Evolutionary conservation across 1,284 basidiomycete species (phyloP).

Genomic region (Fereydounia khargensis): DNA sequence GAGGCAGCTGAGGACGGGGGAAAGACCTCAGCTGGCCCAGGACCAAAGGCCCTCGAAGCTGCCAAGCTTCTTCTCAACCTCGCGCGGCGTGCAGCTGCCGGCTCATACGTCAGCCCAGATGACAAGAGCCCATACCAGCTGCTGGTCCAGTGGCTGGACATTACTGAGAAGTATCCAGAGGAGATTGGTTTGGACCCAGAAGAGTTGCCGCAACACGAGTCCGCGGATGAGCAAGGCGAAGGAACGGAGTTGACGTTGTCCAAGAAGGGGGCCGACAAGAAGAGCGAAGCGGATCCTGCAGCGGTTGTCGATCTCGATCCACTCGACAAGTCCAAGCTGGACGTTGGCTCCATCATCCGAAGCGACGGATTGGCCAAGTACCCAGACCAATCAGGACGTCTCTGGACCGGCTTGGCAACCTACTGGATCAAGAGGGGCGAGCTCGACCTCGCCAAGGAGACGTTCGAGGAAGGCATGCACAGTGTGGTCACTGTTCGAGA

Average conservation of each 20-base stretch:
- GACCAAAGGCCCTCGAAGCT: slow-evolving; percentile 75
- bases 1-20: slow-evolving; percentile 9
- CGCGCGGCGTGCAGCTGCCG: slow-evolving; percentile 76
- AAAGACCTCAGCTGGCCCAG: background rate
- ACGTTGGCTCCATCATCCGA: slow-evolving; percentile 80
- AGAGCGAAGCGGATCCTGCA: background rate
- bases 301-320: slow-evolving; percentile 78
- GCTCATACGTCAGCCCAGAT: slow-evolving; percentile 82
- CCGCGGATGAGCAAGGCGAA: background rate
- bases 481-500: slow-evolving; percentile 89
- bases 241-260: background rate
- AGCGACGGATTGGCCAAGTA: slow-evolving; percentile 83
- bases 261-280: background rate
- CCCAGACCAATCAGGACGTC: slow-evolving; percentile 90
- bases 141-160: slow-evolving; percentile 85
- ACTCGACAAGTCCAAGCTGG: slow-evolving; percentile 69
- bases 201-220: slow-evolving; percentile 51
- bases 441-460: slow-evolving; percentile 80
- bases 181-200: slow-evolving; percentile 88
- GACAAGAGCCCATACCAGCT: slow-evolving; percentile 95
- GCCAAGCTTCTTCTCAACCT: slow-evolving; percentile 83
- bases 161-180: slow-evolving; percentile 85
- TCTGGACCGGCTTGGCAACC: slow-evolving; percentile 95
- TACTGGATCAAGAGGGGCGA: slow-evolving; percentile 98
- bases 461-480: slow-evolving; percentile 83